Percentiles rank a stretch among this genome's conserved stretches.
phyloP scores from a whole-genome alignment of 2,329 filamentous ascomycete genomes.

The Didymella sp. region DNA sequence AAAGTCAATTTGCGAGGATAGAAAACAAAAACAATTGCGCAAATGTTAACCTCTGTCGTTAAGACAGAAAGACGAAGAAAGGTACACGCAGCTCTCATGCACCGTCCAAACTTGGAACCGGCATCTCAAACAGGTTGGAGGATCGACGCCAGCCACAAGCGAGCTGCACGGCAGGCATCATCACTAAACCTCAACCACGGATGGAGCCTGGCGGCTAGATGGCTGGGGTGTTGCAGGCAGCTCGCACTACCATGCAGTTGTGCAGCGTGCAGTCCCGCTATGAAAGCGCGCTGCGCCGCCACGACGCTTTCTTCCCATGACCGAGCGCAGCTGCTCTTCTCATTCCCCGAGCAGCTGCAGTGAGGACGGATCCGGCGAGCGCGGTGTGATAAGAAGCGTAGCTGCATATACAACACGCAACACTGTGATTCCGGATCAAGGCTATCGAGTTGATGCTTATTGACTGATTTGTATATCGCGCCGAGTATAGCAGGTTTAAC shows the following conservation, averaged over 20 bases:
- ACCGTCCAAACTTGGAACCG: background rate
- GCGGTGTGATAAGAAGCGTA: background rate
- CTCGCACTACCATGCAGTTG: slow-evolving; percentile 2
- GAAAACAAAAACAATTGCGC: background rate
- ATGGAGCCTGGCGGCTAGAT: background rate
- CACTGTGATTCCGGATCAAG: background rate
- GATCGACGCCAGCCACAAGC: slow-evolving; percentile 6
- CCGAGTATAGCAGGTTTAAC: slow-evolving; percentile 6
- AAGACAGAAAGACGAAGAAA: background rate
- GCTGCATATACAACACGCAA: slow-evolving; percentile 14
- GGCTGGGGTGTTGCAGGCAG: slow-evolving; percentile 7
- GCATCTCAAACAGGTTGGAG: background rate
- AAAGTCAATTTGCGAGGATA: background rate
- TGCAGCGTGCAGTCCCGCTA: slow-evolving; percentile 6
- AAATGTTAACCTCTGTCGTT: background rate
- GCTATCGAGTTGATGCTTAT: background rate
- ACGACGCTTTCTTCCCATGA: slow-evolving; percentile 4
- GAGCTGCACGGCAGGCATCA: slow-evolving; percentile 13
- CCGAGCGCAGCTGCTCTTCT: slow-evolving; percentile 16
- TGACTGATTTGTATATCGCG: slow-evolving; percentile 7
- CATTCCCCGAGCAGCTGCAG: slow-evolving; percentile 13
- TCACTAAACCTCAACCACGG: slow-evolving; percentile 3
- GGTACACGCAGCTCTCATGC: background rate
- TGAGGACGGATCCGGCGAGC: slow-evolving; percentile 12
- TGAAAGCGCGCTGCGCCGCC: slow-evolving; percentile 4